Evolutionary conservation across 2,329 filamentous ascomycete genomes (phyloP).

Genomic region (Coniochaeta ligniaria): DNA sequence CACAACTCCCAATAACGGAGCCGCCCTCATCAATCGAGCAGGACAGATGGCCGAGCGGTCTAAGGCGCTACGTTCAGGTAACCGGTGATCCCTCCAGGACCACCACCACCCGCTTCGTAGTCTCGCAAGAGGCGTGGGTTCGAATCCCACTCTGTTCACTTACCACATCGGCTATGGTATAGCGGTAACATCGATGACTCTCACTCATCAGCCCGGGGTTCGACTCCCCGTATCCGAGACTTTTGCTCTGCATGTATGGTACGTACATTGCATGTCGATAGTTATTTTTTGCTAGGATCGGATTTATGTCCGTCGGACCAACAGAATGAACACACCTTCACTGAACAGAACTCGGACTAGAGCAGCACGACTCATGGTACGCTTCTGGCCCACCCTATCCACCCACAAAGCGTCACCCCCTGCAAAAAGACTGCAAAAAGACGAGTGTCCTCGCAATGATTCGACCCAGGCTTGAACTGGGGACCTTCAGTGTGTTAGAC

Average conservation of each 20-base stretch:
- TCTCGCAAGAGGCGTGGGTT: neutral
- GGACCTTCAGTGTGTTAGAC: neutral
- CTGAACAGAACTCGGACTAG: neutral
- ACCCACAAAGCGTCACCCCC: neutral
- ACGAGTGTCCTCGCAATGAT: neutral
- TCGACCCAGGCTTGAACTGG: neutral
- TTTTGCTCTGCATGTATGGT: neutral
- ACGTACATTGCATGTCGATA: neutral
- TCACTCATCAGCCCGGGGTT: neutral
- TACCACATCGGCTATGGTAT: neutral
- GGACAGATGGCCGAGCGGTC: neutral
- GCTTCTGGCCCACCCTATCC: neutral
- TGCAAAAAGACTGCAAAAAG: neutral
- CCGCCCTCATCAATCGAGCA: neutral
- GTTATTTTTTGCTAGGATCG: neutral
- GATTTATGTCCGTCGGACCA: neutral
- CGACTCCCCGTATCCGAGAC: neutral
- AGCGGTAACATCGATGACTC: neutral
- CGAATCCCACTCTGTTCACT: neutral
- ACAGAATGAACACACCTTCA: neutral
- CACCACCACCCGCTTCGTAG: neutral
- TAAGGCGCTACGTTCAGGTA: neutral
- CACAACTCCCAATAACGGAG: neutral
- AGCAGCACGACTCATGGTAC: neutral
- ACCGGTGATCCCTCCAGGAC: neutral